These are phyloP conservation scores for Coemansia erecta DNA, from an alignment of 192 early-diverging fungal species.

Conservation along the genomic window DNA sequence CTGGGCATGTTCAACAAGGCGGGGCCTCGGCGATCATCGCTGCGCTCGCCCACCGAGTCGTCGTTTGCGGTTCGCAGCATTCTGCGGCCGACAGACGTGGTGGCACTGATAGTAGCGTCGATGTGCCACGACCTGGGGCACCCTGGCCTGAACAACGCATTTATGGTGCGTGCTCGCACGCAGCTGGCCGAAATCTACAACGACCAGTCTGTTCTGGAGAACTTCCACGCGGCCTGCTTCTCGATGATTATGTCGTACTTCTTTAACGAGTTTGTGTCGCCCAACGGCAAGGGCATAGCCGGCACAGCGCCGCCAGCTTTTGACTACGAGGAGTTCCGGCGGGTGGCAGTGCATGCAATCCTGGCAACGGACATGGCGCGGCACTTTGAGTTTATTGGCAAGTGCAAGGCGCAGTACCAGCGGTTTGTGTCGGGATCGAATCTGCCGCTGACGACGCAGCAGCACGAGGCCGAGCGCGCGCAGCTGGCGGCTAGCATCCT, in stretches of 20 bases:
- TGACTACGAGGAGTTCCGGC: slow-evolving; percentile 67
- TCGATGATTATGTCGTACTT: slow-evolving; percentile 59
- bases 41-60: slow-evolving; percentile 45
- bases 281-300: slow-evolving; percentile 3
- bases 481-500: slow-evolving; percentile 68
- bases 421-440: slow-evolving; percentile 54
- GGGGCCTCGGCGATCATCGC: slow-evolving; percentile 36
- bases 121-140: slow-evolving; percentile 85
- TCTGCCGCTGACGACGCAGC: slow-evolving; percentile 49
- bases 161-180: slow-evolving; percentile 77
- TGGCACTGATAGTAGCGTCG: slow-evolving; percentile 71
- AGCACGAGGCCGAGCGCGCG: slow-evolving; percentile 58
- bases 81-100: slow-evolving; percentile 57
- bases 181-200: slow-evolving; percentile 90
- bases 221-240: slow-evolving; percentile 81
- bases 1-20: slow-evolving; percentile 56
- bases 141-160: slow-evolving; percentile 94
- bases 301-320: slow-evolving; percentile 16
- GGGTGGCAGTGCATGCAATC: slow-evolving; percentile 67
- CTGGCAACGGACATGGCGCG: slow-evolving; percentile 81
- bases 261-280: slow-evolving; percentile 46
- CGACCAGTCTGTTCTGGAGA: slow-evolving; percentile 90
- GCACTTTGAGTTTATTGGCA: slow-evolving; percentile 73
- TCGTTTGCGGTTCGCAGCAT: slow-evolving; percentile 47
- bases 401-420: slow-evolving; percentile 62